Percentiles rank a stretch among this genome's conserved stretches.
phyloP scores from a whole-genome alignment of 345 rosid genomes.

The Eucalyptus pumila region DNA sequence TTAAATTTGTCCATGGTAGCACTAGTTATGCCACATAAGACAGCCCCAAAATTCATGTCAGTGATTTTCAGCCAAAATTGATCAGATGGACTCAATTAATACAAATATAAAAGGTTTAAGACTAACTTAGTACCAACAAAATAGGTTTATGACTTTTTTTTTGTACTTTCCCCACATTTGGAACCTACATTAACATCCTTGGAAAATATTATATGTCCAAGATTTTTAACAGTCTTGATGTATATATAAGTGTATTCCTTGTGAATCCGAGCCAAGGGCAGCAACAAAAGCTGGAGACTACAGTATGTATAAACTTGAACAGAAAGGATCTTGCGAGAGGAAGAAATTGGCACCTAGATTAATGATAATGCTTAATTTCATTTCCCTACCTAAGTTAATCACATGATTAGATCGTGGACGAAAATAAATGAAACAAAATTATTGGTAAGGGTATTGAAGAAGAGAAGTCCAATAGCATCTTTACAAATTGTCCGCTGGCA shows the following conservation, averaged over 20 bases:
- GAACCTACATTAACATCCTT: not conserved
- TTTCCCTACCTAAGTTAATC: not conserved
- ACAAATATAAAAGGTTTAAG: too few species aligned
- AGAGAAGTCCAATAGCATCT: not conserved
- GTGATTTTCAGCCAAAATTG: too few species aligned
- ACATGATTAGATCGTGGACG: not conserved
- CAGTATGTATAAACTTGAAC: too few species aligned
- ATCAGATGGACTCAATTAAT: fast-evolving
- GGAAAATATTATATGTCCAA: not conserved
- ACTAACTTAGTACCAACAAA: too few species aligned
- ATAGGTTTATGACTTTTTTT: too few species aligned
- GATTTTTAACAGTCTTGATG: not conserved
- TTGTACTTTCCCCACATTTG: not conserved
- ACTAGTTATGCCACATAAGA: too few species aligned
- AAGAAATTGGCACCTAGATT: not conserved
- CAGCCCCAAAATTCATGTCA: fast-evolving
- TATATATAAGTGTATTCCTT: not conserved
- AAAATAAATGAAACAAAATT: not conserved
- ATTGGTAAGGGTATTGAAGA: not conserved
- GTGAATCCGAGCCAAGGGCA: not conserved
- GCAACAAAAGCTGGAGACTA: not conserved
- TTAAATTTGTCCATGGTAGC: too few species aligned
- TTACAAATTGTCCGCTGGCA: not conserved
- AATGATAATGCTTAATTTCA: not conserved
- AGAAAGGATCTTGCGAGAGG: not conserved